Base-by-base conservation (phyloP, 192 early-diverging fungal species). In the Entomortierella parvispora region DNA sequence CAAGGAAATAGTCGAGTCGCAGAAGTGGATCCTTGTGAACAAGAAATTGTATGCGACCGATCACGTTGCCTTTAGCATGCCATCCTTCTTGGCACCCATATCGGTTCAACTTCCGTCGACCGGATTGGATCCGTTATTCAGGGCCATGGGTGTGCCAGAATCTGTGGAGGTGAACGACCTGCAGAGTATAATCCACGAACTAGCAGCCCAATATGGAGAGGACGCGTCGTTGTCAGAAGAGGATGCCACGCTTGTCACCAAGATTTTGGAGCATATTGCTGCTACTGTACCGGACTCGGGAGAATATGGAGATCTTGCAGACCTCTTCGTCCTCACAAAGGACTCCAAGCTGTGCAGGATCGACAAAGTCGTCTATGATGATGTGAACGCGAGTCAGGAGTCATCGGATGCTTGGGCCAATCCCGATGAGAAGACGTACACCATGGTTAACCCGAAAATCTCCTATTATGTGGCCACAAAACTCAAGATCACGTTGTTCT, bases 361-460 rank as follows among this genome's bases (percentile, higher is more conserved):
- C 2, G 20, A 23, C 1, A 62, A 57, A 8, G 62, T 79, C 0
- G 63, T 70, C 5, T 79, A 29, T 57, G 49, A 79, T n/a, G 62
- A 79, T n/a, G 15, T 52, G 32, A 68, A 44, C 11, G 25, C 25
- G 4, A 33, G 33, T 3, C 14, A 23, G 51, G 25, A 25, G 6
- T n/a, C n/a, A 15, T 46, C n/a, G 7, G 54, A 53, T 14, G 17
- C 6, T 40, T 5, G 53, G 22, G 3, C 20, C n/a, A 33, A 33
- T 5, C n/a, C n/a, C n/a, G n/a, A n/a, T n/a, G n/a, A n/a, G n/a
- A n/a, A n/a, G n/a, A n/a, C n/a, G n/a, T 71, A 79, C 22, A 34
- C 54, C 1, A 65, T 69, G 28, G 31, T 28, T 12, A 51, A 29
- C 56, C 22, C 14, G 7, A 33, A 17, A 14, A 70, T 79, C 23